Evolutionary conservation across 441 rosid genomes (phyloP), one percentile per base, ranked within the genome.

Genomic region (Theobroma grandiflorum): DNA sequence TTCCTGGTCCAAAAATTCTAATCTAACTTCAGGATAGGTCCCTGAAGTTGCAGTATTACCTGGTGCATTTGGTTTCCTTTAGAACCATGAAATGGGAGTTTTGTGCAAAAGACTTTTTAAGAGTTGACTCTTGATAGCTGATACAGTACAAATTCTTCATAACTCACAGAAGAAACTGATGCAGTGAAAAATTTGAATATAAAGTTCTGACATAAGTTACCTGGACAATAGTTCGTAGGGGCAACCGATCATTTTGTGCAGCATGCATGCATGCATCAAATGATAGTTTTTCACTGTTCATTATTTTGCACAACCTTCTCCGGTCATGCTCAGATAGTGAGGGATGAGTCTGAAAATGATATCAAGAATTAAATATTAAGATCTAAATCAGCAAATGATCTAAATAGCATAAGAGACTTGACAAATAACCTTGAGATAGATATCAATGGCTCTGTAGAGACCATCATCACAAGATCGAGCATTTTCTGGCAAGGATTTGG

Each of bases 221-320:
- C 96, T 93, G 97, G 82, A 91, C 86, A 64, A 94, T 87, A 5
- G 91, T 91, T 86, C 98, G 89, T 72, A 92, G 84, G 69, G 98
- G 95, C 84, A 95, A 85, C 82, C 99, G 88, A 61, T 94, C 97
- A 78, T 95, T 95, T 86, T 95, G 92, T 81, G 98, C 96, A 6
- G 98, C 98, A 85, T 95, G 98, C 82, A 84, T 87, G 86, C 94
- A 91, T 18, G 96, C 98, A 80, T 95, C 99, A 22, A 90, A 91
- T 3, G 99, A 95, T 77, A 92, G 85, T 81, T 91, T 95, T 84
- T 86, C 90, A 20, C 95, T 89, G 84, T 86, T 84, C 95, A 94
- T 92, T 71, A 87, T 57, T 84, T 91, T 92, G 93, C 99, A 91
- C 22, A 95, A 78, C 82, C 87, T 85, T 87, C 88, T 91, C 43